phyloP scores from a whole-genome alignment of 192 early-diverging fungal species.

The Piromyces finnis region DNA sequence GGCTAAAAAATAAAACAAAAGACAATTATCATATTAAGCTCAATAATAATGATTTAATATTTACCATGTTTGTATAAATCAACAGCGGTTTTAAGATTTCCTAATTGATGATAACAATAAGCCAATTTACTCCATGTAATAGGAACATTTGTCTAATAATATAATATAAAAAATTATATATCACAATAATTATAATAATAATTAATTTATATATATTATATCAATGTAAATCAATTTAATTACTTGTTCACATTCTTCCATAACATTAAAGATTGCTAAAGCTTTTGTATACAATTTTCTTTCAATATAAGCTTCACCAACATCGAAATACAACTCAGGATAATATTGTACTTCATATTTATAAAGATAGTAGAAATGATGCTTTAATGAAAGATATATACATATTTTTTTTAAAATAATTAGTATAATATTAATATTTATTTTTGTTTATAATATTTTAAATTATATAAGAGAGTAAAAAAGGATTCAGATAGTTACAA shows the following conservation, averaged over 20 bases:
- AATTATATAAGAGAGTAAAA: too few relatives aligned
- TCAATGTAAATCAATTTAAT: not conserved
- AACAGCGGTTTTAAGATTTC: constrained; percentile 27
- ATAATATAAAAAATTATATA: too few relatives aligned
- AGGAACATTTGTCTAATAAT: constrained; percentile 9
- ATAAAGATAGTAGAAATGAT: constrained; percentile 45
- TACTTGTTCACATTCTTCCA: constrained; percentile 6
- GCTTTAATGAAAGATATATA: too few relatives aligned
- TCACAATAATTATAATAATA: too few relatives aligned
- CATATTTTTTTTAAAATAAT: too few relatives aligned
- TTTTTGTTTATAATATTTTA: too few relatives aligned
- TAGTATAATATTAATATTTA: too few relatives aligned
- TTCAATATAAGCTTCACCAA: constrained; percentile 53
- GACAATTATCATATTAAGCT: too few relatives aligned
- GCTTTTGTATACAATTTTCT: constrained; percentile 41
- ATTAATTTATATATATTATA: too few relatives aligned
- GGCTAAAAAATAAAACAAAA: too few relatives aligned
- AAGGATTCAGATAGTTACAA: constrained; percentile 11
- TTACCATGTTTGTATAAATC: constrained; percentile 20
- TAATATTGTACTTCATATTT: constrained; percentile 26
- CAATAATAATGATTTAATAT: too few relatives aligned
- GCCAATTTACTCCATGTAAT: constrained; percentile 36
- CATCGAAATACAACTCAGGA: constrained; percentile 51
- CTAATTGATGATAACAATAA: constrained; percentile 33
- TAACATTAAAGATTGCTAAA: constrained; percentile 27